A percentile compares a stretch with the other conserved stretches of the same genome.
phyloP scores from a whole-genome alignment of 1,284 basidiomycete genomes.

The Apiotrichum montevideense region DNA sequence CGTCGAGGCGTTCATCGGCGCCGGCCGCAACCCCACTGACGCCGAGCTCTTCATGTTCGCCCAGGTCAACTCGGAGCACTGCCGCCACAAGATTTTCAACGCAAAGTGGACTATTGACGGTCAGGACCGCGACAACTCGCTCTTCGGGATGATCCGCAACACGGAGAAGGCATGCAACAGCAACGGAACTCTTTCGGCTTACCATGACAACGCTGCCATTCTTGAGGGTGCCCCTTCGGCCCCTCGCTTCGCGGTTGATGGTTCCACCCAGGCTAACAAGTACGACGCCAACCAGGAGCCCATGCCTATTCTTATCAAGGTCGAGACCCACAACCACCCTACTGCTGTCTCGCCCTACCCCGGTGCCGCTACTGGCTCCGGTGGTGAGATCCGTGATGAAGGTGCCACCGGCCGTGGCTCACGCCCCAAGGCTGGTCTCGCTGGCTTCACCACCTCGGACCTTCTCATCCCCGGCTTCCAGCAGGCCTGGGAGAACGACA shows the following conservation, averaged over 20 bases:
- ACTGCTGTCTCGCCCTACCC: conserved; percentile 98
- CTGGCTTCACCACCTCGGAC: conserved; percentile 94
- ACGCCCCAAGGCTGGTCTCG: conserved; percentile 90
- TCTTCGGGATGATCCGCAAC: conserved; percentile 98
- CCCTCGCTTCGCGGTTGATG: conserved; percentile 64
- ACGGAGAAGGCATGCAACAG: conserved; percentile 71
- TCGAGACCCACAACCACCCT: conserved; percentile 99
- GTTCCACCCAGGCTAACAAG: conserved; percentile 42
- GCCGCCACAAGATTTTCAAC: conserved; percentile 99
- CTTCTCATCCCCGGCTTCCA: conserved; percentile 78
- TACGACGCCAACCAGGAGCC: conserved; percentile 62
- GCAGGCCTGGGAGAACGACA: conserved; percentile 82
- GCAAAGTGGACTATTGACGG: conserved; percentile 90
- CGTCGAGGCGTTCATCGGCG: conserved; percentile 76
- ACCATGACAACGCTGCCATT: conserved; percentile 97
- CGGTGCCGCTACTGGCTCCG: conserved; percentile 94
- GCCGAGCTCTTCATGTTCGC: conserved; percentile 99
- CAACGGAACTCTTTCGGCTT: conserved; percentile 84
- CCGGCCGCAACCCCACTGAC: conserved; percentile 79
- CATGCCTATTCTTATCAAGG: conserved; percentile 93
- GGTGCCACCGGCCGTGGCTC: conserved; percentile 92
- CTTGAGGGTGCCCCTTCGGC: conserved; percentile 66
- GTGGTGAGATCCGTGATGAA: conserved; percentile 97
- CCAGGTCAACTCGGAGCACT: conserved; percentile 99
- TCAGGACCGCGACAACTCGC: conserved; percentile 61